phyloP scores from a whole-genome alignment of 2,329 filamentous ascomycete species.

The Coleophoma crateriformis region DNA sequence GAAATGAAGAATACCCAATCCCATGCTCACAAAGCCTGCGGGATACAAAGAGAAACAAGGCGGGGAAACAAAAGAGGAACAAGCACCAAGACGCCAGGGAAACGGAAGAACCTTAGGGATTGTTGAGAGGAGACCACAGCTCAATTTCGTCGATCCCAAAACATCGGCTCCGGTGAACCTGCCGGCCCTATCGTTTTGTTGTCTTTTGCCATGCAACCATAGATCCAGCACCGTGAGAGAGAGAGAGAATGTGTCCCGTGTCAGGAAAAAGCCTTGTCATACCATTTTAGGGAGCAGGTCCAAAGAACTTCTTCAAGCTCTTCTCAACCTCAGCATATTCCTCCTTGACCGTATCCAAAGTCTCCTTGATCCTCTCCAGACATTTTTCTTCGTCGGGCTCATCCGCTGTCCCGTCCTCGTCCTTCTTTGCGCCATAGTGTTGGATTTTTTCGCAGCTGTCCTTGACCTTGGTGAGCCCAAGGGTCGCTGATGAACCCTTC shows the following conservation, averaged over 20 bases:
- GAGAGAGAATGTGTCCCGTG: constrained; percentile 14
- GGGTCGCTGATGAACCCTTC: constrained; percentile 92
- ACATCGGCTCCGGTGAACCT: constrained; percentile 16
- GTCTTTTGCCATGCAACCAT: constrained; percentile 10
- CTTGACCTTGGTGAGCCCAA: constrained; percentile 85
- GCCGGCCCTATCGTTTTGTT: constrained; percentile 2
- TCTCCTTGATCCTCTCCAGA: constrained; percentile 64
- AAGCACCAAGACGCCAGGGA: too few relatives aligned
- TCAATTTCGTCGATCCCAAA: constrained; percentile 15
- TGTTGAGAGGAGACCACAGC: constrained; percentile 20
- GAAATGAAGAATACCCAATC: too few relatives aligned
- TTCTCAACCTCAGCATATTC: constrained; percentile 73
- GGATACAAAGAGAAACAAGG: too few relatives aligned
- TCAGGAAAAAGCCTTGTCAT: constrained; percentile 1
- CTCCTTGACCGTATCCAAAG: constrained; percentile 64
- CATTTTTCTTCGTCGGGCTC: constrained; percentile 64
- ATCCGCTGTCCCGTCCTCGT: constrained; percentile 64
- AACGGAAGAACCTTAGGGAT: background rate
- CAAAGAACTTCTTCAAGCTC: constrained; percentile 49
- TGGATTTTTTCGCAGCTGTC: constrained; percentile 97
- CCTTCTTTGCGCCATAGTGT: constrained; percentile 79
- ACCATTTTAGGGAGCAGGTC: constrained; percentile 5
- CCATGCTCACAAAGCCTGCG: too few relatives aligned
- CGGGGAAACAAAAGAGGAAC: too few relatives aligned
- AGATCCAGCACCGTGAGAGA: constrained; percentile 5